Evolutionary conservation across 2,329 filamentous ascomycete species (phyloP).

Genomic region (Fusarium sp.): DNA sequence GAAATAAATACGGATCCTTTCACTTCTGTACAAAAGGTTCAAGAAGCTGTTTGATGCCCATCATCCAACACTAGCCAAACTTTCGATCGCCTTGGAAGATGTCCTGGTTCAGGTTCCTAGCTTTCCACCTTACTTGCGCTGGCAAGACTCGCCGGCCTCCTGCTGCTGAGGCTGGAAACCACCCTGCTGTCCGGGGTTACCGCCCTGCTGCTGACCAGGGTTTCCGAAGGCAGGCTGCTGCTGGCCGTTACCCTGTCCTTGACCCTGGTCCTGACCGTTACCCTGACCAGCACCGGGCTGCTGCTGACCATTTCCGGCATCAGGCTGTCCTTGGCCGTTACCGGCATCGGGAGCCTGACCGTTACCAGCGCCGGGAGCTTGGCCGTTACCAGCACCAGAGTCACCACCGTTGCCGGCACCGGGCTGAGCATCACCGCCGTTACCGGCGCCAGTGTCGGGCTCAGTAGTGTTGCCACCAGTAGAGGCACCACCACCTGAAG

Average conservation of each 20-base stretch:
- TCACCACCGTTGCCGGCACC: background rate
- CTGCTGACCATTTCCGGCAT: background rate
- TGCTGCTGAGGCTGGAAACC: slow-evolving; percentile 17
- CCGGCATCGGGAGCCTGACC: background rate
- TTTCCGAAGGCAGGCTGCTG: background rate
- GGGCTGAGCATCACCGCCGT: background rate
- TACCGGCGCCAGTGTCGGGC: background rate
- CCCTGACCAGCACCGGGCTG: background rate
- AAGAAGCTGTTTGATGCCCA: slow-evolving; percentile 36
- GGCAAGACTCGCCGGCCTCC: slow-evolving; percentile 13
- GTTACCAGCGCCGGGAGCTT: background rate
- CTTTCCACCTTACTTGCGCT: slow-evolving; percentile 9
- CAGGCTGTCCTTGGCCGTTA: background rate
- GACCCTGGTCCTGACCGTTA: background rate
- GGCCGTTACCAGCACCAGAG: background rate
- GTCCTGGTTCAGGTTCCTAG: slow-evolving; percentile 36
- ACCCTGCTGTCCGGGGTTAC: slow-evolving; percentile 4
- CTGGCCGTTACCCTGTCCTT: background rate
- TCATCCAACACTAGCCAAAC: background rate
- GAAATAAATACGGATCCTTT: slow-evolving; percentile 12
- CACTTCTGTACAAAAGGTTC: background rate
- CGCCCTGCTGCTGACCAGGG: slow-evolving; percentile 3
- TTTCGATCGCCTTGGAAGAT: slow-evolving; percentile 39
- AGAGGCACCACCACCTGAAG: background rate
- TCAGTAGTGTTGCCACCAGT: background rate